Evolutionary conservation across 1,284 basidiomycete genomes (phyloP).

Genomic region (Violaceomyces palustris): DNA sequence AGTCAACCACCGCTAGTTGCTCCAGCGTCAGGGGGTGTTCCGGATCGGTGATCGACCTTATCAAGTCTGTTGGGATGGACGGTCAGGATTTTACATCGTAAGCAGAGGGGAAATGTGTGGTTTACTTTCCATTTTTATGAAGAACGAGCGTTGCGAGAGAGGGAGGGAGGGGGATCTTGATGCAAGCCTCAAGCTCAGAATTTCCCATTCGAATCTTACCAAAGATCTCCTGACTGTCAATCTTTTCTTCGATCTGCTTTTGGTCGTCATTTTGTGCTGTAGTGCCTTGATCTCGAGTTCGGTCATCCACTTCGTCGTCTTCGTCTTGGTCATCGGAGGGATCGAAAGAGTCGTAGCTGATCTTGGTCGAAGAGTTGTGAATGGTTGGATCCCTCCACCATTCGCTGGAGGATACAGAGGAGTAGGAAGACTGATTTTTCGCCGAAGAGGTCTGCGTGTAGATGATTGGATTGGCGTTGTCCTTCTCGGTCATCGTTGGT

Average conservation of each 20-base stretch:
- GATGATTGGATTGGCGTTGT: conserved; percentile 55
- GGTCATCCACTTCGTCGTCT: conserved; percentile 54
- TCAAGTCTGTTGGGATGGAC: conserved; percentile 59
- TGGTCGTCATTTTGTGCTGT: not conserved
- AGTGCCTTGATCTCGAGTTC: conserved; percentile 4
- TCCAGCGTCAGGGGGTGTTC: conserved; percentile 94
- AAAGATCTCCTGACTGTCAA: conserved; percentile 49
- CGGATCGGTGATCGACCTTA: conserved; percentile 88
- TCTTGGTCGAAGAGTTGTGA: conserved; percentile 4
- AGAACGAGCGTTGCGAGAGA: no score
- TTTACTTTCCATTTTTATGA: no score
- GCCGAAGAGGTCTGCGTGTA: conserved; percentile 51
- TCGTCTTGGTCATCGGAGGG: conserved; percentile 56
- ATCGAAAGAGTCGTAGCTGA: conserved; percentile 62
- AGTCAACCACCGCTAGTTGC: conserved; percentile 89
- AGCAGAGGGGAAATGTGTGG: no score
- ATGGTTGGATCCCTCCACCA: conserved; percentile 47
- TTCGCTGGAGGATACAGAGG: no score
- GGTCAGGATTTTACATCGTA: no score
- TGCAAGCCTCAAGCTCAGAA: no score
- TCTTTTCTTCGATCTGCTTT: conserved; percentile 17
- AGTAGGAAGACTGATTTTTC: conserved; percentile 3
- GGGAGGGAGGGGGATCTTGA: no score
- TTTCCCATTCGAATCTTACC: conserved; percentile 6
- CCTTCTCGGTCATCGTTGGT: conserved; percentile 35